Conservation (phyloP, 2,329 filamentous ascomycete genomes). For the Arthrobotrys sinensis region DNA sequence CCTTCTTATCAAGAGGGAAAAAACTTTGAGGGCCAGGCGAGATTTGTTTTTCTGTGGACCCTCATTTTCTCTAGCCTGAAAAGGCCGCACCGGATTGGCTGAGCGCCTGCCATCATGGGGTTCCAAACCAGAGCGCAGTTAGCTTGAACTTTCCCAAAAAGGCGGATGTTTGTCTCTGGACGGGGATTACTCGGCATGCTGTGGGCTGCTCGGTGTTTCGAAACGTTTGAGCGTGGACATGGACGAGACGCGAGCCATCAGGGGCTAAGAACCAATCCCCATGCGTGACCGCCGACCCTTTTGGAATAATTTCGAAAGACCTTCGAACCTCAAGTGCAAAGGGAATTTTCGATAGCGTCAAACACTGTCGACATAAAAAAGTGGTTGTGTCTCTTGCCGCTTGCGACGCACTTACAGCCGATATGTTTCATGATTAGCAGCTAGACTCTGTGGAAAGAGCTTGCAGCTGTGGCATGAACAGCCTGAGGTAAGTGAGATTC, state of each 20-base stretch:
- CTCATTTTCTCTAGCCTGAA: slow-evolving; percentile 60
- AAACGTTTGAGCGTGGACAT: slow-evolving; percentile 61
- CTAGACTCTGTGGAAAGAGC: slow-evolving; percentile 48
- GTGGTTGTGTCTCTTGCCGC: slow-evolving; percentile 61
- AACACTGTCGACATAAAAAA: slow-evolving; percentile 53
- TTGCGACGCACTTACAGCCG: slow-evolving; percentile 61
- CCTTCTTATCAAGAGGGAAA: slow-evolving; percentile 59
- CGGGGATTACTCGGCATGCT: slow-evolving; percentile 61
- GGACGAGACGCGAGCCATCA: slow-evolving; percentile 61
- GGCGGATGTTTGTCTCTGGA: slow-evolving; percentile 61
- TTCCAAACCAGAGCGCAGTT: slow-evolving; percentile 52
- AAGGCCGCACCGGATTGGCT: slow-evolving; percentile 60
- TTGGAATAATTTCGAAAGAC: slow-evolving; percentile 57
- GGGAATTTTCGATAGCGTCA: slow-evolving; percentile 56
- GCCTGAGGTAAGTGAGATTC: slow-evolving; percentile 61
- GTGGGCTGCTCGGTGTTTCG: slow-evolving; percentile 61
- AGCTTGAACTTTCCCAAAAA: slow-evolving; percentile 61
- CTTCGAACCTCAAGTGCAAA: slow-evolving; percentile 43
- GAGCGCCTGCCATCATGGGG: slow-evolving; percentile 59
- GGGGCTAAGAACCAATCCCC: slow-evolving; percentile 59
- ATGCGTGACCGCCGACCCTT: slow-evolving; percentile 60
- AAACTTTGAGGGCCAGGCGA: slow-evolving; percentile 32
- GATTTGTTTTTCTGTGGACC: slow-evolving; percentile 46
- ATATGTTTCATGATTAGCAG: slow-evolving; percentile 59
- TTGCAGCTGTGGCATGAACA: slow-evolving; percentile 59